A percentile compares a stretch with the other conserved stretches of the same genome.
Evolutionary conservation across 129 eudicot species (phyloP).

Genomic region (carrot (Daucus carota)): DNA sequence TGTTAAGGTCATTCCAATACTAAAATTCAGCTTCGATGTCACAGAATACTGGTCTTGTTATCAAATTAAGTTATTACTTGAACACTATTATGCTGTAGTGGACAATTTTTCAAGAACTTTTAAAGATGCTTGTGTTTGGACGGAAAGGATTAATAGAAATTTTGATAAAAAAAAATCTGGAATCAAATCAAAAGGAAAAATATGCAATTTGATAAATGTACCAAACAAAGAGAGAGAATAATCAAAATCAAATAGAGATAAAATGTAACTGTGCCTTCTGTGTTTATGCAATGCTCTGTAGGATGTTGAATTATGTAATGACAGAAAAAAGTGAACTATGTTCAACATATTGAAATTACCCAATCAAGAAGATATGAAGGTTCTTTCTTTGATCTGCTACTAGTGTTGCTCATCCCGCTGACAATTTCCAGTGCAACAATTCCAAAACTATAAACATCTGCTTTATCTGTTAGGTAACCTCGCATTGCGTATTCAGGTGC

Average conservation of each 20-base stretch:
- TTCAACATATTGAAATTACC: constrained; percentile 21
- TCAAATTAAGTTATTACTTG: not conserved
- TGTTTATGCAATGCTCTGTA: not conserved
- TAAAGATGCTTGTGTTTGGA: not conserved
- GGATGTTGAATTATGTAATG: not conserved
- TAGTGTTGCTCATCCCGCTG: constrained; percentile 38
- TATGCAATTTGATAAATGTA: not conserved
- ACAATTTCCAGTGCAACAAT: constrained; percentile 41
- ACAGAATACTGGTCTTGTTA: not conserved
- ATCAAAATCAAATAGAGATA: not conserved
- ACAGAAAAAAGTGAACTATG: not conserved
- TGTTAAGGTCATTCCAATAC: not conserved
- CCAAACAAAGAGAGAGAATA: not conserved
- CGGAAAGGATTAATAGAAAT: not conserved
- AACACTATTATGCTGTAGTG: not conserved
- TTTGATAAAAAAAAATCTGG: not conserved
- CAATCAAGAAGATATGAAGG: constrained; percentile 37
- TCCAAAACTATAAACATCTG: constrained; percentile 60
- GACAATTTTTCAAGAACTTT: not conserved
- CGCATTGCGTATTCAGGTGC: constrained; percentile 60
- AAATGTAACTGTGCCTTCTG: not conserved
- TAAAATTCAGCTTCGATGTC: not conserved
- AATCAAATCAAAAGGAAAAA: not conserved
- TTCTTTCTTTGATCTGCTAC: constrained; percentile 23
- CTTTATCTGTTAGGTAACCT: constrained; percentile 49